These are phyloP conservation scores for Coleophoma cylindrospora DNA, from an alignment of 2,329 filamentous ascomycete genomes.

Conservation along the genomic window DNA sequence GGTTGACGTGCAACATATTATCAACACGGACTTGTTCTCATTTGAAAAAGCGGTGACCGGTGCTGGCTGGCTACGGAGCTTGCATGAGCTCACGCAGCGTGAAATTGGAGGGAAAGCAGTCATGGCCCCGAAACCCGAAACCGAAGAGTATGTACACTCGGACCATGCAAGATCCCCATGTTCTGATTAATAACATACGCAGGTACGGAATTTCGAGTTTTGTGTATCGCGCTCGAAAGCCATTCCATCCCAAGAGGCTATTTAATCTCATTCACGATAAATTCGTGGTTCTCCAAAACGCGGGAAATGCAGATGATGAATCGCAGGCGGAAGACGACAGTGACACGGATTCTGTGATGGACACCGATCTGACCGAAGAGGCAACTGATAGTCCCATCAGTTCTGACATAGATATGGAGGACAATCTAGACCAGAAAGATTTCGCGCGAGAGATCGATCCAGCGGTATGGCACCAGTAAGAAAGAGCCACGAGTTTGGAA, in stretches of 20 bases:
- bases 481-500: constrained; percentile 25
- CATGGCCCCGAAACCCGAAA: constrained; percentile 64
- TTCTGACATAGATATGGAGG: constrained; percentile 7
- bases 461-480: constrained; percentile 7
- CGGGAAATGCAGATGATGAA: constrained; percentile 18
- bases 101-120: constrained; percentile 49
- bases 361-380: constrained; percentile 20
- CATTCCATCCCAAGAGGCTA: constrained; percentile 36
- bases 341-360: constrained; percentile 21
- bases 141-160: constrained; percentile 46
- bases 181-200: neutral
- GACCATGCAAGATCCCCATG: constrained; percentile 1
- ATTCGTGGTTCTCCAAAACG: constrained; percentile 34
- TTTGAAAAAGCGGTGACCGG: constrained; percentile 59
- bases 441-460: constrained; percentile 4
- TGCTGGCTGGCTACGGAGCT: constrained; percentile 64
- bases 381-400: constrained; percentile 9
- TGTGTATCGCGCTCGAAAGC: constrained; percentile 57
- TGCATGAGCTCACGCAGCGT: constrained; percentile 62
- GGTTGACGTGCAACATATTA: constrained; percentile 51
- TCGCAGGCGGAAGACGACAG: constrained; percentile 22
- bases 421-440: constrained; percentile 1
- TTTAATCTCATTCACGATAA: constrained; percentile 37
- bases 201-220: constrained; percentile 67
- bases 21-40: constrained; percentile 62